Evolutionary conservation across 192 early-diverging fungal genomes (phyloP).

Genomic region (Coemansia sp.): DNA sequence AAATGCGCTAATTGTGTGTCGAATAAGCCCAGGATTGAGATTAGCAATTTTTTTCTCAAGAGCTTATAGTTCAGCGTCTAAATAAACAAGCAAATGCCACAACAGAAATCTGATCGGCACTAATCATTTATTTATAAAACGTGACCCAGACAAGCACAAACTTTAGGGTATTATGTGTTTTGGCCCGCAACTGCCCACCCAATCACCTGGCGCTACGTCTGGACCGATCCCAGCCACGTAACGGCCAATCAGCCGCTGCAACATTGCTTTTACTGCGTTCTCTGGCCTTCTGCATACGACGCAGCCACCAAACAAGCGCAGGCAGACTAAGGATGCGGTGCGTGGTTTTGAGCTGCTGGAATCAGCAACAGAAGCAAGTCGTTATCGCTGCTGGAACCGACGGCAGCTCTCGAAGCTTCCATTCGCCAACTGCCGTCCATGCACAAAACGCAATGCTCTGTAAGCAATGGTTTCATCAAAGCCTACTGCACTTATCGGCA

Average conservation of each 20-base stretch:
- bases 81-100: neutral
- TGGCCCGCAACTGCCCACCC: neutral
- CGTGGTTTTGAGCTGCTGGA: neutral
- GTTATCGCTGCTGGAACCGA: neutral
- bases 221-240: neutral
- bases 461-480: neutral
- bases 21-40: neutral
- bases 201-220: conserved; percentile 36
- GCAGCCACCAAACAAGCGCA: neutral
- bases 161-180: conserved; percentile 19
- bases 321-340: neutral
- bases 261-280: conserved; percentile 14
- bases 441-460: neutral
- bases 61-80: neutral
- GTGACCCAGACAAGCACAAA: conserved; percentile 6
- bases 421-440: neutral
- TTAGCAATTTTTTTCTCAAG: neutral
- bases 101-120: conserved; percentile 21
- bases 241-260: conserved; percentile 32
- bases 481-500: neutral
- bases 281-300: neutral
- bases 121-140: conserved; percentile 3
- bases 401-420: conserved; percentile 8
- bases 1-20: neutral
- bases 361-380: neutral